Conservation (phyloP, 1,139 yeast genomes). For the Blastobotrys elegans region DNA sequence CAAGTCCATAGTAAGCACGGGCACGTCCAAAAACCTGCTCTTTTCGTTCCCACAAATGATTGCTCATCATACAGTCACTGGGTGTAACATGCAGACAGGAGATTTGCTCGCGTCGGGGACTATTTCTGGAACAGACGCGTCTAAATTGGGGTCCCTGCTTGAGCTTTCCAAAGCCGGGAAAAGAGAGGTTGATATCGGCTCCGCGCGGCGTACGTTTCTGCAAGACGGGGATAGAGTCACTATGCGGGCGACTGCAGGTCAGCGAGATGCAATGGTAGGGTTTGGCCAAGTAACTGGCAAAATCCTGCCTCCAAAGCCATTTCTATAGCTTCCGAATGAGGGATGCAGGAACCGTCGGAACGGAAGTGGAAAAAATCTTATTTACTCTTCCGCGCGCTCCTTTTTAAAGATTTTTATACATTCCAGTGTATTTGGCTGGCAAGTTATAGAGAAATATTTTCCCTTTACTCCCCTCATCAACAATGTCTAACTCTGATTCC, state of each 20-base stretch:
- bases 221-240: slow-evolving; percentile 26
- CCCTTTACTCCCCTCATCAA: too few relatives aligned
- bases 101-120: slow-evolving; percentile 31
- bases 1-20: slow-evolving; percentile 13
- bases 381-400: too few relatives aligned
- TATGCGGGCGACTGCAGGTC: slow-evolving; percentile 19
- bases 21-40: slow-evolving; percentile 20
- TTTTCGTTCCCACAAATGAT: slow-evolving; percentile 29
- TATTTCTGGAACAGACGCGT: slow-evolving; percentile 21
- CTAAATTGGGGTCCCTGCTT: slow-evolving; percentile 23
- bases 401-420: too few relatives aligned
- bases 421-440: too few relatives aligned
- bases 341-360: too few relatives aligned
- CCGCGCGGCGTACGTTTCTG: slow-evolving; percentile 18
- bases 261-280: slow-evolving; percentile 20
- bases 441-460: too few relatives aligned
- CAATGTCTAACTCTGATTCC: too few relatives aligned
- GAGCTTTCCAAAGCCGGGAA: slow-evolving; percentile 25
- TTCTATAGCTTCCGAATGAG: too few relatives aligned
- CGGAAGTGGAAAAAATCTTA: too few relatives aligned
- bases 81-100: slow-evolving; percentile 27
- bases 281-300: slow-evolving; percentile 23
- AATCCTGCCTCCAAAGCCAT: slow-evolving; percentile 13
- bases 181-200: slow-evolving; percentile 17
- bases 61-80: slow-evolving; percentile 29